These are phyloP conservation scores for Ulota crispa DNA, from an alignment of 225 moss, liverwort and hornwort genomes.

Conservation along the genomic window DNA sequence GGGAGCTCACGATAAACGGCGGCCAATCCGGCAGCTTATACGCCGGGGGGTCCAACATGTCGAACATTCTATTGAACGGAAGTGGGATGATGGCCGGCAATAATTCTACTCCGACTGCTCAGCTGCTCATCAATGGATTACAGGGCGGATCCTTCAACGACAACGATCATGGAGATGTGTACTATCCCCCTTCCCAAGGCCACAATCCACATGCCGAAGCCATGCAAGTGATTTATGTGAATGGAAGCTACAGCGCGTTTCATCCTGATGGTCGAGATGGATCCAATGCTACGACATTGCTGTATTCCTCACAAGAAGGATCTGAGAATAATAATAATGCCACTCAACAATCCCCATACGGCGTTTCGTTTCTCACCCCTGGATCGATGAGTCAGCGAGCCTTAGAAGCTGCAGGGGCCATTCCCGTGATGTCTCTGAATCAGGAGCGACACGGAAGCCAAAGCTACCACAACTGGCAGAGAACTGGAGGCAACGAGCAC, in stretches of 20 bases:
- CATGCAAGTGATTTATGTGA: constrained; percentile 46
- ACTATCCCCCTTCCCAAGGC: constrained; percentile 35
- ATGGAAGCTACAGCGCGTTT: constrained; percentile 22
- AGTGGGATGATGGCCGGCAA: constrained; percentile 27
- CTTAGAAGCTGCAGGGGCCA: constrained; percentile 26
- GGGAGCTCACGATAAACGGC: constrained; percentile 41
- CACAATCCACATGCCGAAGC: constrained; percentile 38
- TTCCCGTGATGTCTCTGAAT: constrained; percentile 32
- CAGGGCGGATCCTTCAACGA: constrained; percentile 50
- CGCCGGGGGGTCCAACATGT: constrained; percentile 33
- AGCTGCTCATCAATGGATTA: constrained; percentile 53
- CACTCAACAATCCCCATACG: constrained; percentile 1
- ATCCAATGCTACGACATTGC: background rate
- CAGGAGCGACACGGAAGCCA: constrained; percentile 34
- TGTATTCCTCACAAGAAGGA: constrained; percentile 15
- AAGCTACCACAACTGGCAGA: constrained; percentile 53
- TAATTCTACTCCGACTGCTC: constrained; percentile 33
- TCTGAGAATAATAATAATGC: constrained; percentile 4
- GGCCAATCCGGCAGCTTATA: constrained; percentile 23
- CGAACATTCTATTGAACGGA: constrained; percentile 46
- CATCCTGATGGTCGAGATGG: constrained; percentile 14
- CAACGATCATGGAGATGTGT: constrained; percentile 35
- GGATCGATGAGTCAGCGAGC: constrained; percentile 21
- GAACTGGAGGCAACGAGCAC: constrained; percentile 62
- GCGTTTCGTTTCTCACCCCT: constrained; percentile 17